Base-by-base conservation (phyloP, 2,329 filamentous ascomycete genomes). In the Neofusicoccum kwambonambiense region DNA sequence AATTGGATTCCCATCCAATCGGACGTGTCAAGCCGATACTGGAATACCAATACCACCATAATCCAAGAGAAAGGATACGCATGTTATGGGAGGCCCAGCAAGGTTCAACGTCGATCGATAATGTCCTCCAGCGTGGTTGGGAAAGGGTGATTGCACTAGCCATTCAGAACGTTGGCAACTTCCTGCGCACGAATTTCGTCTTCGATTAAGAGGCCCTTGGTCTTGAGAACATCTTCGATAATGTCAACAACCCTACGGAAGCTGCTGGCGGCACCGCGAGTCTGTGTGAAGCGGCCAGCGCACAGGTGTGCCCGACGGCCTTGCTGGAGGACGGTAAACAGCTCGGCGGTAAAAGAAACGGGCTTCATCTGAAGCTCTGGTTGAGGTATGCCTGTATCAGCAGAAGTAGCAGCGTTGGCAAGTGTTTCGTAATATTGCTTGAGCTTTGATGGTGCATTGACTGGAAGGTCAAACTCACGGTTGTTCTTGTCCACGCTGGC, bases 261-360 rank as follows among this genome's bases (percentile, higher is more conserved):
- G 70, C 90, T 95, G 71, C 90, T 95, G 42, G 92, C 93, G 1
- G 94, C 93, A n/a, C 94, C 95, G 65, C 89, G 89, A 73, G 95
- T 92, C 73, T 97, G 93, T 1, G 91, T 94, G 75, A 97, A 92
- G 41, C 92, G 89, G 35, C 91, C 87, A 68, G 97, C 88, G 75
- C 90, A 91, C 62, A 97, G 84, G 8, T 89, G 89, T 51, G 87
- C 88, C 68, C 87, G 89, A 71, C 87, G 89, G 54, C 91, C 91
- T 73, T 95, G 90, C 79, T 97, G 91, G 67, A 96, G 90, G 42
- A 96, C 90, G 1, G 90, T 92, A 80, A 96, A 96, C 67, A 97
- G 85, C 75, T 97, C 92, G 42, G 89, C 88, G 15, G 92, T 90
- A 77, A 98, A 93, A 13, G 89, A 85, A n/a, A 97, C 93, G 63